Conservation (phyloP, 768 basidiomycete species). For the Lactarius hatsudake region DNA sequence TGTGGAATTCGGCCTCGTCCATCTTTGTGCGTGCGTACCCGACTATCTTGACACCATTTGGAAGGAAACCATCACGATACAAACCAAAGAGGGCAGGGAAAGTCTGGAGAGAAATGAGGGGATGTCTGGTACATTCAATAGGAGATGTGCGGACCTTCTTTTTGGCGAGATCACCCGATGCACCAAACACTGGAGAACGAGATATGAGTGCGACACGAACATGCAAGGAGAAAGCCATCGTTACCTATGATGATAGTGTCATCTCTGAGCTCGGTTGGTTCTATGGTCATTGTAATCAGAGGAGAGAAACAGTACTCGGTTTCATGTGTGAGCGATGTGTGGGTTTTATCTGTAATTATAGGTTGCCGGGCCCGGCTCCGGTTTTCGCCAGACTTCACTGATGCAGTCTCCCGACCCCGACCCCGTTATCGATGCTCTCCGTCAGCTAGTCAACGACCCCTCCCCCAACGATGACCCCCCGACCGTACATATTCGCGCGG, state of each 20-base stretch:
- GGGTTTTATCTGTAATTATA: not conserved
- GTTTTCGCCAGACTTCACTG: not conserved
- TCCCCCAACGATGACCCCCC: slow-evolving; percentile 46
- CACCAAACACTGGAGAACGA: slow-evolving; percentile 71
- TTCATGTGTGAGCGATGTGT: not conserved
- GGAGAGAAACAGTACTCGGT: not conserved
- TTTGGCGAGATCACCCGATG: slow-evolving; percentile 97
- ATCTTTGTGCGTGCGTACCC: slow-evolving; percentile 98
- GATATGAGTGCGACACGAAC: slow-evolving; percentile 12
- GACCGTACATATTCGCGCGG: slow-evolving; percentile 60
- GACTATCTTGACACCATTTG: slow-evolving; percentile 82
- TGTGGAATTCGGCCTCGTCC: slow-evolving; percentile 79
- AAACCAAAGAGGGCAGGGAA: slow-evolving; percentile 94
- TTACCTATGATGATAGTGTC: slow-evolving; percentile 88
- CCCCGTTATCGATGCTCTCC: slow-evolving; percentile 58
- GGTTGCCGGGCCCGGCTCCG: not conserved
- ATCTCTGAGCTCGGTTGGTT: slow-evolving; percentile 68
- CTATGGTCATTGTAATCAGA: slow-evolving; percentile 58
- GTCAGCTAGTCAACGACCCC: slow-evolving; percentile 54
- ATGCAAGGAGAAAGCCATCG: slow-evolving; percentile 22
- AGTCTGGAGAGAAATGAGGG: slow-evolving; percentile 51
- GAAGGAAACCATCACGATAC: slow-evolving; percentile 76
- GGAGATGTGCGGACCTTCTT: slow-evolving; percentile 68
- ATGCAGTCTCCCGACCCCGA: slow-evolving; percentile 44
- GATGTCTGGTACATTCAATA: not conserved